These are phyloP conservation scores for Cutaneotrichosporon mucoides DNA, from an alignment of 1,284 basidiomycete species.

Conservation along the genomic window DNA sequence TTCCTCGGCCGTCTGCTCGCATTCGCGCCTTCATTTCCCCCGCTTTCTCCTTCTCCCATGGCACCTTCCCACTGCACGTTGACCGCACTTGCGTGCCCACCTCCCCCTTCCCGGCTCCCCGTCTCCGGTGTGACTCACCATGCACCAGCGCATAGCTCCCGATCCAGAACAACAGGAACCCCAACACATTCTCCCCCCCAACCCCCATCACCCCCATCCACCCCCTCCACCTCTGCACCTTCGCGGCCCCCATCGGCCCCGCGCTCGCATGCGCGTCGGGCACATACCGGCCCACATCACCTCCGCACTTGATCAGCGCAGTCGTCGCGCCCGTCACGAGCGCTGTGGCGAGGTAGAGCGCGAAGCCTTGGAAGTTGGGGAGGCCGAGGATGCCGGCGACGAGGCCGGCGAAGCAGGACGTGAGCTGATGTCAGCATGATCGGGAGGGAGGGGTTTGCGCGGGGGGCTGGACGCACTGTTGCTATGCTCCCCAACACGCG, in stretches of 20 bases:
- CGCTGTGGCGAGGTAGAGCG: constrained; percentile 66
- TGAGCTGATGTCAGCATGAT: constrained; percentile 49
- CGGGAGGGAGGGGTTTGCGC: constrained; percentile 26
- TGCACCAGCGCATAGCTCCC: constrained; percentile 61
- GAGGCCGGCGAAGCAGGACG: constrained; percentile 75
- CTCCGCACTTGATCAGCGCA: constrained; percentile 65
- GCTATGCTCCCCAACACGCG: constrained; percentile 52
- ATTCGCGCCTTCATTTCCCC: too few species aligned
- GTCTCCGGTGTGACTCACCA: constrained; percentile 8
- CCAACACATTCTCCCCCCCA: constrained; percentile 77
- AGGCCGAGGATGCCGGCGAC: constrained; percentile 80
- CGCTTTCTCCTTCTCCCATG: too few species aligned
- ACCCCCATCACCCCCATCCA: constrained; percentile 65
- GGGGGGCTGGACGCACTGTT: constrained; percentile 28
- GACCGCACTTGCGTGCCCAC: too few species aligned
- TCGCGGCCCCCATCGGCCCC: constrained; percentile 46
- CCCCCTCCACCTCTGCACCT: constrained; percentile 27
- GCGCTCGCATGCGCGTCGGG: constrained; percentile 30
- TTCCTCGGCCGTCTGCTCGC: too few species aligned
- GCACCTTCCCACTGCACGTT: too few species aligned
- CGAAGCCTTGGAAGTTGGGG: constrained; percentile 74
- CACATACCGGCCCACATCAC: constrained; percentile 43
- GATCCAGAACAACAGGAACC: constrained; percentile 84
- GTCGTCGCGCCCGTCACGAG: constrained; percentile 63
- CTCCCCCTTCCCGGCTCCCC: too few species aligned